phyloP scores from a whole-genome alignment of 306 rosid genomes.

The Pyrus betulifolia region DNA sequence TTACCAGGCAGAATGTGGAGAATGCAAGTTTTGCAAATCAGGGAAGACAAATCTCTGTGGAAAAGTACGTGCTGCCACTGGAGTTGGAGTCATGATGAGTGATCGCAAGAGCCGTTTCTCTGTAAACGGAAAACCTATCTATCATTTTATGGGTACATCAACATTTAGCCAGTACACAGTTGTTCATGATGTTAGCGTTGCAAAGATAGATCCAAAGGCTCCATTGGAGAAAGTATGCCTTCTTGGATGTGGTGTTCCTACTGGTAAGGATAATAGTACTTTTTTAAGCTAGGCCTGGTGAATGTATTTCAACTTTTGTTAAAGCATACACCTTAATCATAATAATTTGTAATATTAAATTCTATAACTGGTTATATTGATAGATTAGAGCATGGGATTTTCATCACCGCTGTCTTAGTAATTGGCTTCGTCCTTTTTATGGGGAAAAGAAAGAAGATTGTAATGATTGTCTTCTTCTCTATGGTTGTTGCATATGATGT shows the following conservation, averaged over 20 bases:
- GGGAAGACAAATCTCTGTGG: conserved; percentile 97
- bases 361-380: neutral
- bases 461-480: neutral
- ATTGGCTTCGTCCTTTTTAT: neutral
- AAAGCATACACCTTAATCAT: neutral
- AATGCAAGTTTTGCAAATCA: conserved; percentile 95
- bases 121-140: conserved; percentile 68
- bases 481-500: neutral
- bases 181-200: conserved; percentile 93
- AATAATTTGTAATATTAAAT: neutral
- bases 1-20: conserved; percentile 91
- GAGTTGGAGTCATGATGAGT: conserved; percentile 82
- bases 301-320: neutral
- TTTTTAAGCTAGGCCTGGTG: neutral
- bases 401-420: neutral
- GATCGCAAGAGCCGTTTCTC: conserved; percentile 85
- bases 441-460: neutral
- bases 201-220: conserved; percentile 76
- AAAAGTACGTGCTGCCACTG: conserved; percentile 82
- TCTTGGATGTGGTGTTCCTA: conserved; percentile 92
- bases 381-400: neutral
- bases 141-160: conserved; percentile 98
- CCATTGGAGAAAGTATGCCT: conserved; percentile 91
- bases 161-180: conserved; percentile 93
- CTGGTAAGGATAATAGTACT: conserved; percentile 27